A percentile compares a stretch with the other conserved stretches of the same genome.
phyloP scores from a whole-genome alignment of 345 rosid species.

The Acer saccharum region DNA sequence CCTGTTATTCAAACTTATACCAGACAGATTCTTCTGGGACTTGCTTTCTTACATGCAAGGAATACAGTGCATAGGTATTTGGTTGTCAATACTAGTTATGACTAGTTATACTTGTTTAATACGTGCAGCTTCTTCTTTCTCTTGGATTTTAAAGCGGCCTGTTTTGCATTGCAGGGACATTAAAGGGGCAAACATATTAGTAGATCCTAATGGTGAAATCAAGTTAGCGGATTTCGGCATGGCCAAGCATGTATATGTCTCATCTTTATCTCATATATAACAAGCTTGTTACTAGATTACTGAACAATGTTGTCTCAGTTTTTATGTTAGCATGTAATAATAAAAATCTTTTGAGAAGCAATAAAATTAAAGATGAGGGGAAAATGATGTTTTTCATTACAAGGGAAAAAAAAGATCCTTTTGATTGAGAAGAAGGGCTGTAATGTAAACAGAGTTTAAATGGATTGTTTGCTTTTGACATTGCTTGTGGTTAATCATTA shows the following conservation, averaged over 20 bases:
- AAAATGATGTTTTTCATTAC: not conserved
- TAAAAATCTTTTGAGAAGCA: not conserved
- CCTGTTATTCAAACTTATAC: constrained; percentile 94
- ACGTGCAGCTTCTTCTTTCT: constrained; percentile 1
- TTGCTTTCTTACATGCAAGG: constrained; percentile 87
- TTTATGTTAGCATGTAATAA: not conserved
- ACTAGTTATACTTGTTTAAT: not conserved
- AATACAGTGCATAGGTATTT: constrained; percentile 90
- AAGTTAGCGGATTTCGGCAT: constrained; percentile 97
- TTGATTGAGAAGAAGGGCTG: not conserved
- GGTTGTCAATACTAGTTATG: constrained; percentile 10
- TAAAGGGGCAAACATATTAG: constrained; percentile 96
- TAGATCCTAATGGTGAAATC: constrained; percentile 93
- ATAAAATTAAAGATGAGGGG: not conserved
- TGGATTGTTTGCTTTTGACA: not conserved
- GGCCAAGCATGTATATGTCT: constrained; percentile 90
- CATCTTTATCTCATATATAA: constrained; percentile 12
- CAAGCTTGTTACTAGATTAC: constrained; percentile 5
- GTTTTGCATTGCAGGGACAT: constrained; percentile 67
- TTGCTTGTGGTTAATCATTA: constrained; percentile 13
- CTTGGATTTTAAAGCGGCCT: constrained; percentile 11
- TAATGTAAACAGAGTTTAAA: not conserved
- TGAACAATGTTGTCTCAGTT: not conserved
- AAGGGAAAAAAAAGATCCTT: not conserved
- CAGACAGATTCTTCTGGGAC: constrained; percentile 85